Evolutionary conservation across 2,329 filamentous ascomycete genomes (phyloP).

Genomic region (Stachybotrys chartarum): DNA sequence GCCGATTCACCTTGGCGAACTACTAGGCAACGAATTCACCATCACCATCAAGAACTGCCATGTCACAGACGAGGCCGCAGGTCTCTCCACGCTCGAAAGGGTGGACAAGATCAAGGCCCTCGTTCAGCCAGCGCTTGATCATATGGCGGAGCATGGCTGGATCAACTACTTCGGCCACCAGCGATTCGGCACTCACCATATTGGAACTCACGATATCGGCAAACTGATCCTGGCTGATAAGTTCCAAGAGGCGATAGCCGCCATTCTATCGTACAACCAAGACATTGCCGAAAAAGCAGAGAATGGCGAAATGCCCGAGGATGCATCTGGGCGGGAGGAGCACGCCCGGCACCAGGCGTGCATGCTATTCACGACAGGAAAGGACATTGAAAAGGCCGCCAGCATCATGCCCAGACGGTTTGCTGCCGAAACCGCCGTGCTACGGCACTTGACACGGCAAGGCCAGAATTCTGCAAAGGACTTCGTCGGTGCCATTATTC

Average conservation of each 20-base stretch:
- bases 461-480: conserved; percentile 49
- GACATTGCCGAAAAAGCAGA: conserved; percentile 44
- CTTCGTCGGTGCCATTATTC: conserved; percentile 71
- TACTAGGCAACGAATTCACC: conserved; percentile 84
- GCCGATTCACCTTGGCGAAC: conserved; percentile 73
- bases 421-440: conserved; percentile 69
- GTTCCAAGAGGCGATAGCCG: conserved; percentile 71
- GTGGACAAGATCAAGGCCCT: conserved; percentile 24
- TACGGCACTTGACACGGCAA: conserved; percentile 62
- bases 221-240: conserved; percentile 76
- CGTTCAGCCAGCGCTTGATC: conserved; percentile 52
- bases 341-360: conserved; percentile 72
- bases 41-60: conserved; percentile 84
- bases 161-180: conserved; percentile 99
- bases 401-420: conserved; percentile 72
- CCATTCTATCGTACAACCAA: conserved; percentile 67
- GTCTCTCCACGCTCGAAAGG: conserved; percentile 16
- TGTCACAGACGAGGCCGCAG: conserved; percentile 37
- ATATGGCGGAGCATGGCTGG: conserved; percentile 70
- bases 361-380: conserved; percentile 59
- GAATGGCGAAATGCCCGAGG: conserved; percentile 24
- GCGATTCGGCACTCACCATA: conserved; percentile 82
- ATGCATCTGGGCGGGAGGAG: conserved; percentile 65
- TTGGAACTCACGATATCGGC: conserved; percentile 80
- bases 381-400: conserved; percentile 53